These are phyloP conservation scores for Rhodotorula sp. DNA, from an alignment of 1,284 basidiomycete species.

Conservation along the genomic window DNA sequence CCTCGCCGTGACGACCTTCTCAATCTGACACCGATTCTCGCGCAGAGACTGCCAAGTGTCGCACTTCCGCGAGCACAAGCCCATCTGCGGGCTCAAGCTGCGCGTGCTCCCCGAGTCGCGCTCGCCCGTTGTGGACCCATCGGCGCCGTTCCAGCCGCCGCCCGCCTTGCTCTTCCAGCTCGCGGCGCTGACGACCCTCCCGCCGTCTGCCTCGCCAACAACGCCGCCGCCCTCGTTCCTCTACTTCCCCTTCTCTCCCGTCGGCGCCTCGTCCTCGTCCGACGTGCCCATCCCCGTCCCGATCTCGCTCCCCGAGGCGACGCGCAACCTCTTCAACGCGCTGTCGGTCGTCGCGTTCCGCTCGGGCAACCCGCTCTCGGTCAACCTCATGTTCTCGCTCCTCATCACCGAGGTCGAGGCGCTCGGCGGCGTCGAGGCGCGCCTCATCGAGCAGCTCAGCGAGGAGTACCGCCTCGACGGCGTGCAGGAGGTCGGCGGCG, in stretches of 20 bases:
- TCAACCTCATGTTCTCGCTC: constrained; percentile 36
- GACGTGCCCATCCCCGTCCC: constrained; percentile 11
- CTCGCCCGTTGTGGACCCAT: constrained; percentile 7
- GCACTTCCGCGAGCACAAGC: constrained; percentile 13
- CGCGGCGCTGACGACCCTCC: constrained; percentile 8
- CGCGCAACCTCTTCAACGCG: constrained; percentile 24
- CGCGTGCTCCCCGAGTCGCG: not conserved
- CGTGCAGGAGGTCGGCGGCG: not conserved
- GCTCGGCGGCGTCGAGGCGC: constrained; percentile 10
- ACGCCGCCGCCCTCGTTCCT: constrained; percentile 12
- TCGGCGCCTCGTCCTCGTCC: not conserved
- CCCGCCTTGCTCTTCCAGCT: constrained; percentile 13
- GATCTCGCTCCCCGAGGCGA: constrained; percentile 10
- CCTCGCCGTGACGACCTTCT: not conserved
- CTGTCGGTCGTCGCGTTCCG: constrained; percentile 9
- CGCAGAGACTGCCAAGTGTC: constrained; percentile 22
- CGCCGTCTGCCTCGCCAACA: constrained; percentile 2
- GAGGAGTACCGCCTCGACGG: constrained; percentile 27
- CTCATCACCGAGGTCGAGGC: constrained; percentile 22
- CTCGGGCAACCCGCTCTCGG: constrained; percentile 14
- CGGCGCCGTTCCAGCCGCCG: constrained; percentile 15
- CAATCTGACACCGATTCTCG: not conserved
- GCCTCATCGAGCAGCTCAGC: constrained; percentile 25
- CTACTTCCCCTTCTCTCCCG: constrained; percentile 16
- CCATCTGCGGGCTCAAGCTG: constrained; percentile 14